A percentile compares a stretch with the other conserved stretches of the same genome.
Evolutionary conservation across 1,139 yeast species (phyloP).

Genomic region (Sporopachydermia cereana): DNA sequence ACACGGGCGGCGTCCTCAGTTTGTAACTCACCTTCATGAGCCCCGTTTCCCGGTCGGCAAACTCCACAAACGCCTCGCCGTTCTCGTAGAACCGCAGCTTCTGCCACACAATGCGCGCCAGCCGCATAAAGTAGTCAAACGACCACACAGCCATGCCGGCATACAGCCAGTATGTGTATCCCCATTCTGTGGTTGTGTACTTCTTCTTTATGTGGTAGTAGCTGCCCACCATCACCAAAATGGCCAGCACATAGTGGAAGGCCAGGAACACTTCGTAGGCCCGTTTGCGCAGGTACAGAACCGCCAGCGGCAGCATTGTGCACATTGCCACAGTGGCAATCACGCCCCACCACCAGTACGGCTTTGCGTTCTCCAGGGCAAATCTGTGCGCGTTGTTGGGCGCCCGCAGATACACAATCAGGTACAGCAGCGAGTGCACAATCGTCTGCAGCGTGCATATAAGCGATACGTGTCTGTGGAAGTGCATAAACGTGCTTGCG

Average conservation of each 20-base stretch:
- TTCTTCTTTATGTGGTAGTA: background rate
- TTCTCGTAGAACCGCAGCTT: background rate
- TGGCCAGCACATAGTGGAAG: background rate
- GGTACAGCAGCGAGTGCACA: constrained; percentile 43
- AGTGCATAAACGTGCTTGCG: constrained; percentile 36
- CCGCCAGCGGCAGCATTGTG: background rate
- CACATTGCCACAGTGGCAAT: constrained; percentile 25
- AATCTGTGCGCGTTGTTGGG: background rate
- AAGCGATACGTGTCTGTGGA: constrained; percentile 48
- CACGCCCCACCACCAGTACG: constrained; percentile 31
- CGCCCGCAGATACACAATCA: constrained; percentile 14
- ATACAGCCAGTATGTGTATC: background rate
- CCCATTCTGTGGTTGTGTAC: background rate
- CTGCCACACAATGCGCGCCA: background rate
- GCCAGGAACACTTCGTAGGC: constrained; percentile 1
- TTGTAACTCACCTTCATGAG: background rate
- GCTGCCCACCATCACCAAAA: background rate
- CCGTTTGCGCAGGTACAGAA: background rate
- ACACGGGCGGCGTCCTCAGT: background rate
- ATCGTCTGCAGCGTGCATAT: constrained; percentile 27
- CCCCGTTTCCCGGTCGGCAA: background rate
- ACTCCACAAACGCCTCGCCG: background rate
- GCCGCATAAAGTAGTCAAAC: background rate
- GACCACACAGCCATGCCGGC: background rate
- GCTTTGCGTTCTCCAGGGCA: background rate